Conservation (phyloP, 2,329 filamentous ascomycete species). For the Phoma herbarum region DNA sequence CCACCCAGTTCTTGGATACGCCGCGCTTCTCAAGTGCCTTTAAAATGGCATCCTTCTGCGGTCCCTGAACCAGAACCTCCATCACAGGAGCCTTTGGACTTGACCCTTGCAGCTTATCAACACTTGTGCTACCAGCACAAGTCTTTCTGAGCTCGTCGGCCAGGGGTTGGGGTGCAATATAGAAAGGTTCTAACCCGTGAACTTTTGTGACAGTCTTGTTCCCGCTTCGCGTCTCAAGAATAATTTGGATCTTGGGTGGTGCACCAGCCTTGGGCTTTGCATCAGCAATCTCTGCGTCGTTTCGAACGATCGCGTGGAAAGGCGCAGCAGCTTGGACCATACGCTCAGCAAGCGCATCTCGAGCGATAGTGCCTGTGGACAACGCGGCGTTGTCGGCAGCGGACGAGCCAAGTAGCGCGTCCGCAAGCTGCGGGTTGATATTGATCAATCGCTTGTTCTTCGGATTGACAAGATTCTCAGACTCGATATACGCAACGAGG, state of each 20-base stretch:
- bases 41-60: conserved; percentile 68
- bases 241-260: conserved; percentile 67
- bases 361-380: conserved; percentile 65
- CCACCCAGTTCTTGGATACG: conserved; percentile 67
- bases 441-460: conserved; percentile 69
- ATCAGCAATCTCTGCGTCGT: conserved; percentile 51
- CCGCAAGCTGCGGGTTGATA: conserved; percentile 69
- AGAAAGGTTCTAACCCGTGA: conserved; percentile 68
- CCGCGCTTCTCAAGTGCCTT: conserved; percentile 68
- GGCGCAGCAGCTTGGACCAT: conserved; percentile 64
- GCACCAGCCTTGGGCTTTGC: conserved; percentile 68
- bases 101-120: conserved; percentile 67
- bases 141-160: conserved; percentile 73
- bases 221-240: conserved; percentile 70
- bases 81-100: conserved; percentile 69
- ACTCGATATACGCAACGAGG: conserved; percentile 66
- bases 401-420: conserved; percentile 65
- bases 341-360: conserved; percentile 68
- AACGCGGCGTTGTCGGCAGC: conserved; percentile 65
- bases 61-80: conserved; percentile 74
- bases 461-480: conserved; percentile 63
- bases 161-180: conserved; percentile 66
- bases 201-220: conserved; percentile 73
- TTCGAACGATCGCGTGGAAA: conserved; percentile 66
- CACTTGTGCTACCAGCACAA: conserved; percentile 73